phyloP scores from a whole-genome alignment of 2,329 filamentous ascomycete genomes.

The Venturia oleaginea region DNA sequence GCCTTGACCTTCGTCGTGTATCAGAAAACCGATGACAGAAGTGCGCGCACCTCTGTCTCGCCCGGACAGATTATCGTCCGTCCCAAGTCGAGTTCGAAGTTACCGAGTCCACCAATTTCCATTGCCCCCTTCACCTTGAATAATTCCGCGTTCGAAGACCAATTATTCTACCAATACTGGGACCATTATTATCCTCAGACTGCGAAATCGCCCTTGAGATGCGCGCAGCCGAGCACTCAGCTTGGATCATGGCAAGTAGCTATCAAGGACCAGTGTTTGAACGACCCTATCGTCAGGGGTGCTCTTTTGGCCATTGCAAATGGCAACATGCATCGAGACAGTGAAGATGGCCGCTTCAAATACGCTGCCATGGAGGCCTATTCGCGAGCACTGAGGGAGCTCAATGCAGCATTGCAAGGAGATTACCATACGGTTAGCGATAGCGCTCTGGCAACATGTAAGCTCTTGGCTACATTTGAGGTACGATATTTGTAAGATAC shows the following conservation, averaged over 20 bases:
- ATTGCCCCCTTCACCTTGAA: background rate
- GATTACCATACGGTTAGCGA: background rate
- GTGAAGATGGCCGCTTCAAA: conserved; percentile 1
- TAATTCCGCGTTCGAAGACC: background rate
- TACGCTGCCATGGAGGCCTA: conserved; percentile 10
- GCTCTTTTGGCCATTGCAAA: conserved; percentile 2
- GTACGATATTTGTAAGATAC: background rate
- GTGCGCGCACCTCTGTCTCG: background rate
- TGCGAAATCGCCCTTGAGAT: background rate
- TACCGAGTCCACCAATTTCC: background rate
- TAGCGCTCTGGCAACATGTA: conserved; percentile 2
- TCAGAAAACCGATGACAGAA: background rate
- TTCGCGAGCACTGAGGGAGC: background rate
- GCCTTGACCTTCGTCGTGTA: conserved; percentile 9
- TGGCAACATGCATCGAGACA: background rate
- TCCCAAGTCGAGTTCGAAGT: background rate
- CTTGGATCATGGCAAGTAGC: conserved; percentile 7
- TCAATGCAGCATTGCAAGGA: conserved; percentile 1
- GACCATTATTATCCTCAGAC: conserved; percentile 2
- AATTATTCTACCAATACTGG: conserved; percentile 11
- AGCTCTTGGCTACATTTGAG: conserved; percentile 9
- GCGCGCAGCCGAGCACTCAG: background rate
- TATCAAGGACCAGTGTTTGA: background rate
- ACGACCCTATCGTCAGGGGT: background rate
- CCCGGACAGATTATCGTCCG: background rate